These are phyloP conservation scores for Rhododendron vialii DNA, from an alignment of 148 eudicot genomes.

Conservation along the genomic window DNA sequence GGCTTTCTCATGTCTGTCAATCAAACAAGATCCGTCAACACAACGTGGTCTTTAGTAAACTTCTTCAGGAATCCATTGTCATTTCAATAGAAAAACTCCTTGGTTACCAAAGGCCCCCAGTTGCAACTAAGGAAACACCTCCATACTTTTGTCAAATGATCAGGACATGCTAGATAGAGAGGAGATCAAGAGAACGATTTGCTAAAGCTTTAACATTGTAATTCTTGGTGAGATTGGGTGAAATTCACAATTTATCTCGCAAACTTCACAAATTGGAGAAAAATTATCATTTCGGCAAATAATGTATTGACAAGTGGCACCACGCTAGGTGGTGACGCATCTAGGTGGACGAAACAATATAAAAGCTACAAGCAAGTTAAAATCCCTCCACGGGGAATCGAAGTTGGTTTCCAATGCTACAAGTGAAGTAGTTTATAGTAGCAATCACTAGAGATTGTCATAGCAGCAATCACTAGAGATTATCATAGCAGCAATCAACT, in stretches of 20 bases:
- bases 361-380: background rate
- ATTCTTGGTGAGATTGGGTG: background rate
- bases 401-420: background rate
- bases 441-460: background rate
- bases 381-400: background rate
- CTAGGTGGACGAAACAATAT: background rate
- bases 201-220: background rate
- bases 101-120: background rate
- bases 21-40: constrained; percentile 7
- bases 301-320: background rate
- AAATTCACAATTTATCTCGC: background rate
- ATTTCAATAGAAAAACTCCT: background rate
- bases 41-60: background rate
- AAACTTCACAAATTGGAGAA: background rate
- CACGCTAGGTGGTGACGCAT: background rate
- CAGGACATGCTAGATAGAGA: background rate
- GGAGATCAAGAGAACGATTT: background rate
- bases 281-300: background rate
- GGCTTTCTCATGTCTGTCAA: constrained; percentile 81
- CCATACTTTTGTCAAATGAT: background rate
- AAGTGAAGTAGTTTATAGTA: background rate
- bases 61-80: background rate
- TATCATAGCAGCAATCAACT: background rate
- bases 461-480: background rate
- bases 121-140: constrained; percentile 3